These are phyloP conservation scores for Physcia stellaris DNA, from an alignment of 495 filamentous ascomycete species.

Conservation along the genomic window DNA sequence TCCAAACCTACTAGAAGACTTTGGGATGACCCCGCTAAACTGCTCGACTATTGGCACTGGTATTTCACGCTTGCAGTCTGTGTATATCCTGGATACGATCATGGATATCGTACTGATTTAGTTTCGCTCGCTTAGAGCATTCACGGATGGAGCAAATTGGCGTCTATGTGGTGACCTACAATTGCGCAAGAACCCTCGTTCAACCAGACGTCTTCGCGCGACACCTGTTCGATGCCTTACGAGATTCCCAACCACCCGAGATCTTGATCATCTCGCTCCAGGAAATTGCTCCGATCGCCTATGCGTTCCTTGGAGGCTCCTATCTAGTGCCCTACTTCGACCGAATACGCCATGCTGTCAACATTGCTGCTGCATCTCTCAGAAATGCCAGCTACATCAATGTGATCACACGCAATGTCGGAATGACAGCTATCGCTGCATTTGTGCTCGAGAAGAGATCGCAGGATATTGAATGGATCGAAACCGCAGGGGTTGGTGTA, in stretches of 20 bases:
- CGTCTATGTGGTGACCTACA: conserved; percentile 76
- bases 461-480: conserved; percentile 40
- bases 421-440: conserved; percentile 80
- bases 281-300: conserved; percentile 74
- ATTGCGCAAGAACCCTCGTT: conserved; percentile 62
- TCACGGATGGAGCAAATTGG: conserved; percentile 38
- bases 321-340: conserved; percentile 64
- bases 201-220: conserved; percentile 49
- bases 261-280: conserved; percentile 69
- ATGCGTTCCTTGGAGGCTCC: conserved; percentile 76
- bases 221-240: conserved; percentile 59
- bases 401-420: conserved; percentile 52
- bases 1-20: too few species aligned
- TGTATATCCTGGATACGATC: too few species aligned
- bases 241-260: conserved; percentile 42
- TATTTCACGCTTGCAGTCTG: too few species aligned
- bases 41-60: too few species aligned
- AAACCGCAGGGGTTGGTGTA: conserved; percentile 64
- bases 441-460: conserved; percentile 49
- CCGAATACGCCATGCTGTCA: conserved; percentile 51
- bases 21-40: too few species aligned
- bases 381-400: conserved; percentile 31
- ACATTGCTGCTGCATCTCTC: conserved; percentile 41
- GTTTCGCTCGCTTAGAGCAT: too few species aligned
- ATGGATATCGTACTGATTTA: too few species aligned